These are phyloP conservation scores for Boletus reticuloceps DNA, from an alignment of 768 basidiomycete species.

Conservation along the genomic window DNA sequence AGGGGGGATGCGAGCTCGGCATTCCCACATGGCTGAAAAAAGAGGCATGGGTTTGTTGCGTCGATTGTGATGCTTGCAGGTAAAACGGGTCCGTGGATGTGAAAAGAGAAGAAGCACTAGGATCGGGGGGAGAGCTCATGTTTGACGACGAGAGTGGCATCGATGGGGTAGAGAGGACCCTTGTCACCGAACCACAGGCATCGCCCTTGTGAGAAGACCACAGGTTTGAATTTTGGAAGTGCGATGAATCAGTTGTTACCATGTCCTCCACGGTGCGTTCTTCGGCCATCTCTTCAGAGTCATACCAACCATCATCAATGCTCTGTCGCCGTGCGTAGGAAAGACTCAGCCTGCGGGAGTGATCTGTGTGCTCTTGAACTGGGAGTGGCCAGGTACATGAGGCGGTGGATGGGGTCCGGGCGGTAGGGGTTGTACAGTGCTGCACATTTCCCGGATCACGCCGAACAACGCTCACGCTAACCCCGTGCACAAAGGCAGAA, in stretches of 20 bases:
- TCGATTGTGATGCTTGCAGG: constrained; percentile 40
- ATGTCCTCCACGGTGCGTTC: constrained; percentile 47
- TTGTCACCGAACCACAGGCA: constrained; percentile 9
- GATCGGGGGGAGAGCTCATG: constrained; percentile 22
- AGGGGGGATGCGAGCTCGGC: constrained; percentile 40
- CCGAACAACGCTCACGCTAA: constrained; percentile 20
- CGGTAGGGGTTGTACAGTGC: constrained; percentile 41
- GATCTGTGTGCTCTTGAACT: constrained; percentile 18
- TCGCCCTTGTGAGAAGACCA: constrained; percentile 23
- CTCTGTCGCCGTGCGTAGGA: constrained; percentile 22
- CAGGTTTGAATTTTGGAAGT: constrained; percentile 19
- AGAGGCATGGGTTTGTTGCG: constrained; percentile 30
- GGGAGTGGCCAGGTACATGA: constrained; percentile 31
- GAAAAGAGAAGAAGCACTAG: constrained; percentile 33
- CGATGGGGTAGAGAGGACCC: constrained; percentile 25
- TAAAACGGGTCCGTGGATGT: constrained; percentile 51
- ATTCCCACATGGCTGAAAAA: constrained; percentile 39
- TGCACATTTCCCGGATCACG: constrained; percentile 36
- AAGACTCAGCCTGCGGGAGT: constrained; percentile 29
- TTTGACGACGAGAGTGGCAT: constrained; percentile 11
- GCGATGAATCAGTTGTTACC: constrained; percentile 35
- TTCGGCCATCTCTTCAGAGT: constrained; percentile 42
- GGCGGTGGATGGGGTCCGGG: constrained; percentile 33
- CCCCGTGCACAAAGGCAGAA: constrained; percentile 18
- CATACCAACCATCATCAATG: constrained; percentile 28